Conservation (phyloP, 176 grass and related monocot genomes). For the Typha latifolia region DNA sequence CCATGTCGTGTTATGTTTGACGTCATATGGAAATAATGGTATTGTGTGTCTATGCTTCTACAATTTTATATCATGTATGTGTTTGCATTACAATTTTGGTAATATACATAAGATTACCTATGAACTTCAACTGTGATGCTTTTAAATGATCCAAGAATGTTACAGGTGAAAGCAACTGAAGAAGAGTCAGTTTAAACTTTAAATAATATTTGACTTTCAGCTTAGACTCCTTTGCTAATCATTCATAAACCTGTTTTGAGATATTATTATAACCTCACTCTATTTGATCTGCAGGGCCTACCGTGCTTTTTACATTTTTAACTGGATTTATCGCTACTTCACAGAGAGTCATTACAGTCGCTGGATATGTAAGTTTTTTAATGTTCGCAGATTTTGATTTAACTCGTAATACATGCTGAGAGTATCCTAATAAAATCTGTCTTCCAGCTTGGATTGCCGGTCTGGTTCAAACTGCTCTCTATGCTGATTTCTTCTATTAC, state of each 20-base stretch:
- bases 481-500: slow-evolving; percentile 97
- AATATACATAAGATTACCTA: too few relatives aligned
- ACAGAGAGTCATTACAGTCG: slow-evolving; percentile 56
- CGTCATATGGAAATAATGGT: too few relatives aligned
- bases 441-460: slow-evolving; percentile 84
- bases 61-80: too few relatives aligned
- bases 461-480: slow-evolving; percentile 79
- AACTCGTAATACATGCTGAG: not conserved
- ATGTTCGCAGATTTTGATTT: not conserved
- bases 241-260: not conserved
- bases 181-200: too few relatives aligned
- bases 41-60: too few relatives aligned
- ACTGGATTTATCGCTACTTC: slow-evolving; percentile 94
- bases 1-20: too few relatives aligned
- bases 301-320: slow-evolving; percentile 84
- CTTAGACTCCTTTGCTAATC: too few relatives aligned
- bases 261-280: not conserved
- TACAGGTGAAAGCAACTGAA: too few relatives aligned
- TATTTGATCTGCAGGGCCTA: slow-evolving; percentile 53
- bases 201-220: too few relatives aligned
- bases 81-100: too few relatives aligned
- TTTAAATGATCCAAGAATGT: too few relatives aligned
- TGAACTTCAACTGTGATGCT: too few relatives aligned
- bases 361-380: slow-evolving; percentile 66
- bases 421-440: not conserved